Evolutionary conservation across 805 yeast species (phyloP).

Genomic region (Diddensiella santjacobensis): DNA sequence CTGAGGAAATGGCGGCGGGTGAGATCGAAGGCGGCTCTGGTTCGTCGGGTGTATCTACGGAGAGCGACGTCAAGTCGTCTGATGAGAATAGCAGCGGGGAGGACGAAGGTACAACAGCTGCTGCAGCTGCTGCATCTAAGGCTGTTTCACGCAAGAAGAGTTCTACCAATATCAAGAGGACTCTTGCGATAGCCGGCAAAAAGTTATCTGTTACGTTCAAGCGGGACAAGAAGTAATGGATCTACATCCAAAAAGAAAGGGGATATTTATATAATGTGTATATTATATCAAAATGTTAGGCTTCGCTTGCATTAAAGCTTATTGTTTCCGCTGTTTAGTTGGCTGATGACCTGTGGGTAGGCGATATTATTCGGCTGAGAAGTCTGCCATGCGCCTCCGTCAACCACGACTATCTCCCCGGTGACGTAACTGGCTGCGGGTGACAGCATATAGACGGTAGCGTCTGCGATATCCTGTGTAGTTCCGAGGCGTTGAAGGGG

Average conservation of each 20-base stretch:
- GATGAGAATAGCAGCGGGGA: neutral
- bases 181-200: conserved; percentile 20
- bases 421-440: conserved; percentile 75
- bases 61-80: neutral
- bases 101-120: neutral
- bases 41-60: neutral
- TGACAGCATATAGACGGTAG: conserved; percentile 79
- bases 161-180: conserved; percentile 7
- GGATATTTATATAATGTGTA: too few species aligned
- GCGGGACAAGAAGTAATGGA: neutral
- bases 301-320: conserved; percentile 6
- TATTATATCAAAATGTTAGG: too few species aligned
- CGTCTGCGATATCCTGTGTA: conserved; percentile 77
- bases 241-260: too few species aligned
- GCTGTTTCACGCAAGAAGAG: neutral
- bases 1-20: neutral
- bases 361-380: conserved; percentile 1
- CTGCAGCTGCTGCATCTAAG: neutral
- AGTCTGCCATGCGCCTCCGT: conserved; percentile 86
- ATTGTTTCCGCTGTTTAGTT: conserved; percentile 3
- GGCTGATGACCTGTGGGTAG: conserved; percentile 10
- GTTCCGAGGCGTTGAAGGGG: conserved; percentile 55
- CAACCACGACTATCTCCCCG: conserved; percentile 78
- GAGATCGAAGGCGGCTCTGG: neutral
- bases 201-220: conserved; percentile 18